Evolutionary conservation across 306 rosid species (phyloP), one percentile per base, ranked within the genome.

Genomic region (Myrica gale): DNA sequence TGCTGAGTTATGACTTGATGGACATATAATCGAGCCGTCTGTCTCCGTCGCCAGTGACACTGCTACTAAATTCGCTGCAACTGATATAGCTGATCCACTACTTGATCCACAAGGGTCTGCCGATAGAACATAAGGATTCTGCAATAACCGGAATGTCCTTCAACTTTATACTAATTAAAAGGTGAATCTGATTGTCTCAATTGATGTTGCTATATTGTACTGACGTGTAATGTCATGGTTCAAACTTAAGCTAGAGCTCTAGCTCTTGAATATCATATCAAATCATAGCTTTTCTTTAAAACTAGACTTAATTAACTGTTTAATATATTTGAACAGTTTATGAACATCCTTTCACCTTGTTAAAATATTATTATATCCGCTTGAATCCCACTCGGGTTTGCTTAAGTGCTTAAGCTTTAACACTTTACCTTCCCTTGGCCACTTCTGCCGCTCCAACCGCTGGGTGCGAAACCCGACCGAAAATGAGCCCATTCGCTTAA

Each of bases 81-180:
- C 90, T 11, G 97, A 82, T 76, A 89, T 88, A 44, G 94, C 86
- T 3, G 89, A 70, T 61, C 96, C 88, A 19, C 96, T 85, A 32
- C 93, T 90, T 3, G 96, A 90, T 3, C 90, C 90, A 51, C 88
- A 88, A 8, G 90, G 90, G 6, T 48, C 41, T 61, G 9, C 82
- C 79, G 50, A 11, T 80, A 85, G 80, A 3, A 47, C 13, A 69
- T 87, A 87, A 48, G 86, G 90, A 77, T 80, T 87, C 90, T 87
- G 79, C 63, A 52, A 44, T 5, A 63, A 15, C 15, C 65, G 2
- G 37, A 72, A 17, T 44, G 12, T 1, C 47, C 19, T 5, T 5
- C 5, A 16, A 13, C 19, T 52, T 46, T 7, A 10, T 1, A 7
- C 19, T 52, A 5, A 13, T 13, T 13, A 52, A 52, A 26, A 10